These are phyloP conservation scores for Geranium rotundifolium DNA, from an alignment of 345 rosid species.

Conservation along the genomic window DNA sequence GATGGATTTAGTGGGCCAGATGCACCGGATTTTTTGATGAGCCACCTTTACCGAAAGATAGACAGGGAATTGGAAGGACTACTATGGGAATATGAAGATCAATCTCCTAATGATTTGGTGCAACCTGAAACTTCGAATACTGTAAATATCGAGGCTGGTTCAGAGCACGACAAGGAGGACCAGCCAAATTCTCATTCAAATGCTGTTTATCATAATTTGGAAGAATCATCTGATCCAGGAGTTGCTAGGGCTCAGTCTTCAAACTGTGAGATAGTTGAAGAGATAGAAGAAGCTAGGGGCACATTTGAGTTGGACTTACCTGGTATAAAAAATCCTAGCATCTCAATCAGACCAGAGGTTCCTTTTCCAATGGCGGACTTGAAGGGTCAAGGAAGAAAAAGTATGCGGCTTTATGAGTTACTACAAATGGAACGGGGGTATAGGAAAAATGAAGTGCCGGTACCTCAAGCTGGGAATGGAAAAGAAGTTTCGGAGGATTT, in stretches of 20 bases:
- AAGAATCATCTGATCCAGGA: constrained; percentile 26
- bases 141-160: constrained; percentile 14
- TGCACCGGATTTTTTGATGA: constrained; percentile 92
- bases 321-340: constrained; percentile 13
- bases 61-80: constrained; percentile 89
- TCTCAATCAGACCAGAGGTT: constrained; percentile 18
- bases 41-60: constrained; percentile 70
- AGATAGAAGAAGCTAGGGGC: constrained; percentile 20
- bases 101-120: constrained; percentile 28
- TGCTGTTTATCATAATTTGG: constrained; percentile 22
- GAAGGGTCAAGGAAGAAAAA: constrained; percentile 51
- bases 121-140: constrained; percentile 19
- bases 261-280: constrained; percentile 42
- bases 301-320: constrained; percentile 16
- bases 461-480: constrained; percentile 17
- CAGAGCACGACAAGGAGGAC: constrained; percentile 17
- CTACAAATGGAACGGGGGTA: constrained; percentile 64
- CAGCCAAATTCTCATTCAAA: constrained; percentile 18
- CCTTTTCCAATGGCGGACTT: constrained; percentile 31
- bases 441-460: constrained; percentile 19
- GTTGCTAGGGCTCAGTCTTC: constrained; percentile 21
- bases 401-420: constrained; percentile 77
- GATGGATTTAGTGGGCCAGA: constrained; percentile 99
- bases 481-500: constrained; percentile 17
- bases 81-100: constrained; percentile 74